A percentile compares a stretch with the other conserved stretches of the same genome.
Conservation (phyloP, 2,329 filamentous ascomycete species). For the Helminthosporium solani region DNA sequence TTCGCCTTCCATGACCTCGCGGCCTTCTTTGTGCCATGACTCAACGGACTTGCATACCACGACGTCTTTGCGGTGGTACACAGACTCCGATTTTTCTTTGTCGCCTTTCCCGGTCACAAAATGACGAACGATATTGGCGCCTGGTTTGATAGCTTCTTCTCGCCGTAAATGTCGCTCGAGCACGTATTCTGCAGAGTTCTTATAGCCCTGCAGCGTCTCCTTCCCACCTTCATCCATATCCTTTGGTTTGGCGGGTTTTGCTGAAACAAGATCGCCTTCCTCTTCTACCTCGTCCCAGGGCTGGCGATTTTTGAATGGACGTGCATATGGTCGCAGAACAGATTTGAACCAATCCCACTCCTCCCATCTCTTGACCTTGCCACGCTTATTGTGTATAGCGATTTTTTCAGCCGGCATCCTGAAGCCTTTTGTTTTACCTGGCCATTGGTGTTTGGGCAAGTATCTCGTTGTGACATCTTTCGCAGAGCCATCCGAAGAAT, state of each 20-base stretch:
- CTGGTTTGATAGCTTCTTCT: constrained; percentile 79
- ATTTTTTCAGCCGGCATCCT: constrained; percentile 78
- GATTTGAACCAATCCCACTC: constrained; percentile 86
- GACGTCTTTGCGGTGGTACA: constrained; percentile 77
- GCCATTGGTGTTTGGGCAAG: constrained; percentile 75
- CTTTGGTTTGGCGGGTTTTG: constrained; percentile 60
- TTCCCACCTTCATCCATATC: constrained; percentile 73
- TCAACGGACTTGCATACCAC: constrained; percentile 86
- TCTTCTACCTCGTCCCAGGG: constrained; percentile 80
- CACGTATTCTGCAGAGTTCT: constrained; percentile 80
- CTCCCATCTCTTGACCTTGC: constrained; percentile 75
- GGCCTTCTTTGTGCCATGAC: constrained; percentile 96
- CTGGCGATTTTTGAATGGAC: constrained; percentile 57
- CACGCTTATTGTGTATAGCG: constrained; percentile 72
- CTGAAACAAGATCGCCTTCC: constrained; percentile 70
- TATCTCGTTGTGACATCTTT: constrained; percentile 96
- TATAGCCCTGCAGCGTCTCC: constrained; percentile 80
- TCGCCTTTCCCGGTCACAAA: constrained; percentile 77
- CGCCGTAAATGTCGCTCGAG: constrained; percentile 83
- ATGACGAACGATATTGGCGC: constrained; percentile 67
- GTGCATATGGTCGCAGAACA: constrained; percentile 71
- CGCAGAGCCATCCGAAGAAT: constrained; percentile 79
- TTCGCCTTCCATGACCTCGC: constrained; percentile 69
- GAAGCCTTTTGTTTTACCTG: constrained; percentile 85
- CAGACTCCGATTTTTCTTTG: constrained; percentile 72